These are phyloP conservation scores for Fusarium fracticaudum DNA, from an alignment of 2,329 filamentous ascomycete genomes.

Conservation along the genomic window DNA sequence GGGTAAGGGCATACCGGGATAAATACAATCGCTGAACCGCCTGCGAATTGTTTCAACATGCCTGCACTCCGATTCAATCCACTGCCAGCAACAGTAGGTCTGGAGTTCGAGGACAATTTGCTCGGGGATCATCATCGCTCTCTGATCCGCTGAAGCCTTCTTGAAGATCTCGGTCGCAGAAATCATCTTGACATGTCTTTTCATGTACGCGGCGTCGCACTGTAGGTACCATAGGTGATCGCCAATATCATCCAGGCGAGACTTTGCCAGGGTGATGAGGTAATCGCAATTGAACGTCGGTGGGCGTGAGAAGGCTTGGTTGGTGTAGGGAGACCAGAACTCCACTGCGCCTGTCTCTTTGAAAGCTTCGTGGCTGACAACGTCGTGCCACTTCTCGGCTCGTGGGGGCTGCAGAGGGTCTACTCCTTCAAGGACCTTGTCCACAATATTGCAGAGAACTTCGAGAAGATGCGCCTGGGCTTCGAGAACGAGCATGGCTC, in stretches of 20 bases:
- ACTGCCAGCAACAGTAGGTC: too few species aligned
- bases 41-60: accelerated
- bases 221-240: neutral
- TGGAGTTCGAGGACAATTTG: too few species aligned
- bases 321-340: neutral
- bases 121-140: too few species aligned
- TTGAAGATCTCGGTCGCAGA: neutral
- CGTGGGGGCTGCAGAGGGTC: accelerated
- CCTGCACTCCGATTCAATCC: neutral
- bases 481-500: accelerated
- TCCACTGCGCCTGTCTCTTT: accelerated
- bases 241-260: accelerated
- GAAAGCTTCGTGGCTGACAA: neutral
- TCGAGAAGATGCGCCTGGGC: accelerated
- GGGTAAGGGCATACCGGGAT: neutral
- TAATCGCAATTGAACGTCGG: accelerated
- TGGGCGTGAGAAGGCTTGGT: accelerated
- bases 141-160: too few species aligned
- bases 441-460: accelerated
- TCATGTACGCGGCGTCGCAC: accelerated
- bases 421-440: neutral
- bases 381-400: neutral
- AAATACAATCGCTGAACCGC: neutral
- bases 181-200: accelerated
- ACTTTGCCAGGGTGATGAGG: accelerated